Evolutionary conservation across 768 basidiomycete species (phyloP).

Genomic region (Mycena galericulata): DNA sequence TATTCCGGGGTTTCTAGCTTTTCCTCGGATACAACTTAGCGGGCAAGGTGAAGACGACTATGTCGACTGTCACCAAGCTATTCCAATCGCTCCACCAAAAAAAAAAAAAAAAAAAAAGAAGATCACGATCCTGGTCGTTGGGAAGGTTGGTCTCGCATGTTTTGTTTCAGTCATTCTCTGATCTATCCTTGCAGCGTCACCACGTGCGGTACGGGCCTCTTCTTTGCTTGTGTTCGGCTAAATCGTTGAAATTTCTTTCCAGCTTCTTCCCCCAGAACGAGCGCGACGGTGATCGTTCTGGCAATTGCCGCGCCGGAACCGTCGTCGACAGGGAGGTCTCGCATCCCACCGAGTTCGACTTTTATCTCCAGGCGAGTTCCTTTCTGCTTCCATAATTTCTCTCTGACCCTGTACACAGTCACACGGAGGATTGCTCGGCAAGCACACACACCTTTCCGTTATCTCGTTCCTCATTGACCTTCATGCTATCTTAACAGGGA

Average conservation of each 20-base stretch:
- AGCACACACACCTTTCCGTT: background rate
- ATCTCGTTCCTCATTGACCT: background rate
- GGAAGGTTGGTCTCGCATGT: slow-evolving; percentile 2
- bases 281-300: slow-evolving; percentile 59
- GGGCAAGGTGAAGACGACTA: too few species aligned
- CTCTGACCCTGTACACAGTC: too few species aligned
- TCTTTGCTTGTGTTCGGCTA: background rate
- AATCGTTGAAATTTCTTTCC: background rate
- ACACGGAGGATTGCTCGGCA: slow-evolving; percentile 68
- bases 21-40: too few species aligned
- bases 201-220: slow-evolving; percentile 45
- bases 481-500: slow-evolving; percentile 41
- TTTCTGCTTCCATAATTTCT: too few species aligned
- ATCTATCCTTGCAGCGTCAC: slow-evolving; percentile 5
- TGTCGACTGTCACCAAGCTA: too few species aligned
- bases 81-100: too few species aligned
- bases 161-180: background rate
- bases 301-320: slow-evolving; percentile 69
- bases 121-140: slow-evolving; percentile 63
- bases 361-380: slow-evolving; percentile 60
- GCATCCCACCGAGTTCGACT: slow-evolving; percentile 69
- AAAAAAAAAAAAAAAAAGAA: too few species aligned
- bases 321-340: slow-evolving; percentile 67
- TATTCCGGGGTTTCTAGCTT: too few species aligned
- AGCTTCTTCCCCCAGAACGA: slow-evolving; percentile 61